These are phyloP conservation scores for Penicillium herquei DNA, from an alignment of 495 filamentous ascomycete species.

Conservation along the genomic window DNA sequence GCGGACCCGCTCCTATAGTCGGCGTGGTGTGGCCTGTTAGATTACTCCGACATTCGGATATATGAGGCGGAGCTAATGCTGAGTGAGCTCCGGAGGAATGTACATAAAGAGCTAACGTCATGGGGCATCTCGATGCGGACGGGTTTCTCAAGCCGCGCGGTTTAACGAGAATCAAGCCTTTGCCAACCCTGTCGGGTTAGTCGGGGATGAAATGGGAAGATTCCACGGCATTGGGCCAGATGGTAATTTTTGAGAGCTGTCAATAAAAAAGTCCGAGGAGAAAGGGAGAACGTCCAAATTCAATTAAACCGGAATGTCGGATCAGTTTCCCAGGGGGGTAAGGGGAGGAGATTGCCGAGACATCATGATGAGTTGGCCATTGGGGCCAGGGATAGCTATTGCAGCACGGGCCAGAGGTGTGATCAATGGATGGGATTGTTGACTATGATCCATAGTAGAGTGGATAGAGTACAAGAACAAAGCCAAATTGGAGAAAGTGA, in stretches of 20 bases:
- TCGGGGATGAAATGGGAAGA: background rate
- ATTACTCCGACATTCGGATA: conserved; percentile 4
- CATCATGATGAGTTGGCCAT: background rate
- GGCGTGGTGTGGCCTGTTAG: conserved; percentile 1
- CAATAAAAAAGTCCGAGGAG: background rate
- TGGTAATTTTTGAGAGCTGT: background rate
- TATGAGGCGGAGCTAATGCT: background rate
- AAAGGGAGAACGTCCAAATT: background rate
- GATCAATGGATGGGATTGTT: background rate
- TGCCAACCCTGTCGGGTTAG: conserved; percentile 16
- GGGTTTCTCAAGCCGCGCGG: conserved; percentile 2
- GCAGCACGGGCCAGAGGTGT: background rate
- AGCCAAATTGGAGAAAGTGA: conserved; percentile 7
- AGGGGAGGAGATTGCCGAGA: background rate
- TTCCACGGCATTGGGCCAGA: background rate
- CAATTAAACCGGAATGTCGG: background rate
- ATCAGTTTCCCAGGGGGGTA: background rate
- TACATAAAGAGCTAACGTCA: conserved; percentile 10
- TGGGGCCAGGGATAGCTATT: background rate
- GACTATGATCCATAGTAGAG: background rate
- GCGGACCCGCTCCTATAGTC: conserved; percentile 2
- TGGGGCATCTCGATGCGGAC: conserved; percentile 10
- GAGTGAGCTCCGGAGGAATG: background rate
- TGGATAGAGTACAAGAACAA: background rate
- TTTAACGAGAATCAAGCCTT: conserved; percentile 23